A percentile compares a stretch with the other conserved stretches of the same genome.
Evolutionary conservation across 2,329 filamentous ascomycete genomes (phyloP).

Genomic region (Botrytis byssoidea): DNA sequence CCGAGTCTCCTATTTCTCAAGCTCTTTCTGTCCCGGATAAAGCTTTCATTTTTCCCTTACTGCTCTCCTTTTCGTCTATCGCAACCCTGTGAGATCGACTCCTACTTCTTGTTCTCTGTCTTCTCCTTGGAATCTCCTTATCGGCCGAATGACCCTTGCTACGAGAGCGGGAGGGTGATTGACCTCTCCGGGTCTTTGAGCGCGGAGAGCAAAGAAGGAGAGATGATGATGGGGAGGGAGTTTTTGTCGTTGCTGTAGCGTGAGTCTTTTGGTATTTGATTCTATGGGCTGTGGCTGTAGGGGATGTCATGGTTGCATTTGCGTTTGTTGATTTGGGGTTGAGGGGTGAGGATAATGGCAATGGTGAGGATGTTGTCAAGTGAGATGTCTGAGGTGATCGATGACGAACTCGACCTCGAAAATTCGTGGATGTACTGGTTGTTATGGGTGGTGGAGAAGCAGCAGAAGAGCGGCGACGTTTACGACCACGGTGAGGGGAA

Average conservation of each 20-base stretch:
- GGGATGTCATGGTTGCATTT: background rate
- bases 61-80: slow-evolving; percentile 4
- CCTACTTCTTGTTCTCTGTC: slow-evolving; percentile 30
- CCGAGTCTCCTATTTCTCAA: background rate
- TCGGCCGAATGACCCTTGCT: slow-evolving; percentile 15
- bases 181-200: slow-evolving; percentile 25
- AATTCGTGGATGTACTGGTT: slow-evolving; percentile 29
- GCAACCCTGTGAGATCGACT: slow-evolving; percentile 23
- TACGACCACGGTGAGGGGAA: slow-evolving; percentile 32
- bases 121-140: slow-evolving; percentile 24
- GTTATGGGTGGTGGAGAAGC: slow-evolving; percentile 23
- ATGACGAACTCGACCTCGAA: slow-evolving; percentile 34
- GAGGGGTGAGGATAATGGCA: background rate
- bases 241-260: background rate
- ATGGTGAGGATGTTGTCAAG: background rate
- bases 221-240: background rate
- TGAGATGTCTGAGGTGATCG: slow-evolving; percentile 28
- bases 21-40: background rate
- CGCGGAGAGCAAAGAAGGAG: background rate
- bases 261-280: slow-evolving; percentile 16
- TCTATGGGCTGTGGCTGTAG: slow-evolving; percentile 1
- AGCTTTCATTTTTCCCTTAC: background rate
- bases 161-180: slow-evolving; percentile 26
- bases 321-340: background rate
- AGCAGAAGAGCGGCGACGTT: slow-evolving; percentile 33